Percentiles rank a stretch among this genome's conserved stretches.
Evolutionary conservation across 2,329 filamentous ascomycete genomes (phyloP).

Genomic region (Colletotrichum falcatum): DNA sequence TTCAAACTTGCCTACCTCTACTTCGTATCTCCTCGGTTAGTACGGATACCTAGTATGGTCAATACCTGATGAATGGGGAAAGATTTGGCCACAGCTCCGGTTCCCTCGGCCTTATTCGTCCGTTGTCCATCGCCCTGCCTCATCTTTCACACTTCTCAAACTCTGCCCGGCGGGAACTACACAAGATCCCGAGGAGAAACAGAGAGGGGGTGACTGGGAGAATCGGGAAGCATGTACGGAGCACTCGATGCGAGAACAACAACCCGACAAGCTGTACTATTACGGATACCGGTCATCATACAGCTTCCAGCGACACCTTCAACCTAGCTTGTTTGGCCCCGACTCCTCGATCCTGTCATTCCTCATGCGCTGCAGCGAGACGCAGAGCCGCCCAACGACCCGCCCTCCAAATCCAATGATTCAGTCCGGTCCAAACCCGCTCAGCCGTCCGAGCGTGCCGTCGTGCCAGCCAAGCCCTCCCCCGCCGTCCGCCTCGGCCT

Average conservation of each 20-base stretch:
- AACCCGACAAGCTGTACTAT: no score
- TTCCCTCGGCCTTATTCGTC: constrained; percentile 28
- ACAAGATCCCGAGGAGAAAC: not conserved
- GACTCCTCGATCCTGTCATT: not conserved
- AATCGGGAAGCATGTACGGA: constrained; percentile 22
- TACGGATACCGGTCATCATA: no score
- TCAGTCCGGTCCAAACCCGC: constrained; percentile 25
- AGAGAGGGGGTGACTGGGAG: not conserved
- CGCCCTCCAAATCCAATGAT: constrained; percentile 9
- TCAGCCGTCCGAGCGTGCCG: constrained; percentile 33
- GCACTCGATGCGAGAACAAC: constrained; percentile 32
- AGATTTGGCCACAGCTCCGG: constrained; percentile 24
- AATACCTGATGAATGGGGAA: not conserved
- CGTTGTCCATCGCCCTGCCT: constrained; percentile 20
- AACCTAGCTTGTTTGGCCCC: not conserved
- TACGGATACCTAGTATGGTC: no score
- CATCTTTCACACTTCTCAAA: constrained; percentile 17
- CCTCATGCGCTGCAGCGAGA: not conserved
- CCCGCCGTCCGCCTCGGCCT: constrained; percentile 13
- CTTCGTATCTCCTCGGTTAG: constrained; percentile 30
- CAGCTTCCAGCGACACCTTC: constrained; percentile 4
- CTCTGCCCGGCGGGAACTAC: not conserved
- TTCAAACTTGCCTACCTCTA: not conserved
- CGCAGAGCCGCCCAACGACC: constrained; percentile 24
- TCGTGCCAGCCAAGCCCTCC: constrained; percentile 34